Conservation (phyloP, 805 yeast species). For the Monosporozyma siamensis region DNA sequence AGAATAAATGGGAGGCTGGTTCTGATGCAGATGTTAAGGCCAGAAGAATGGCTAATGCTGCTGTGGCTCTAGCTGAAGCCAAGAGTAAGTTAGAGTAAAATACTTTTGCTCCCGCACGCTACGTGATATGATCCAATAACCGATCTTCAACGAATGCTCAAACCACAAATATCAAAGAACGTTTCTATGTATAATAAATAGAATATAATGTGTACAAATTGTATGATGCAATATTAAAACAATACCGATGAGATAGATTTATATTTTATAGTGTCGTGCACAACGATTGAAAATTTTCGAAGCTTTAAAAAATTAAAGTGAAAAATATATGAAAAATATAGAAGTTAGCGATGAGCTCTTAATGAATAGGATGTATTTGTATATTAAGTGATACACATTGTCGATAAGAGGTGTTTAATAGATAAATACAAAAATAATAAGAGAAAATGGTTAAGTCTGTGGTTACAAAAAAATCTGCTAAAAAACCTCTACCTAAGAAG, state of each 20-base stretch:
- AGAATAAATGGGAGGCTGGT: slow-evolving; percentile 73
- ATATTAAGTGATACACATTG: not conserved
- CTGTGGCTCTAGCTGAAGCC: slow-evolving; percentile 3
- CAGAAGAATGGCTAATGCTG: slow-evolving; percentile 26
- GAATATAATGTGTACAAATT: too few species aligned
- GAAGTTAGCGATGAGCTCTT: slow-evolving; percentile 1
- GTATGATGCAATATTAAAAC: not conserved
- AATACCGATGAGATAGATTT: not conserved
- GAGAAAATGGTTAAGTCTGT: slow-evolving; percentile 8
- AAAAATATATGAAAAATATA: not conserved
- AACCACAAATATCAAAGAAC: too few species aligned
- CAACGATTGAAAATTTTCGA: slow-evolving; percentile 1
- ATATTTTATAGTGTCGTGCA: not conserved
- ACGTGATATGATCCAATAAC: too few species aligned
- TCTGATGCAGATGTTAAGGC: slow-evolving; percentile 74
- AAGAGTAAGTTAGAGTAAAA: slow-evolving; percentile 5
- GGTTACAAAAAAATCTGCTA: not conserved
- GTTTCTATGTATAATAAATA: too few species aligned
- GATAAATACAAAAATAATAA: slow-evolving; percentile 8
- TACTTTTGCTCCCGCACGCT: too few species aligned
- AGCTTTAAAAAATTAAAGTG: not conserved
- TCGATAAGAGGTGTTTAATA: not conserved
- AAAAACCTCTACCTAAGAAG: slow-evolving; percentile 5
- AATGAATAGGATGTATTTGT: not conserved
- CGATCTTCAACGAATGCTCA: too few species aligned